A percentile compares a stretch with the other conserved stretches of the same genome.
These are phyloP conservation scores for Cyclotella choctawhatcheeana DNA, from an alignment of 108 stramenopile genomes.

Conservation along the genomic window DNA sequence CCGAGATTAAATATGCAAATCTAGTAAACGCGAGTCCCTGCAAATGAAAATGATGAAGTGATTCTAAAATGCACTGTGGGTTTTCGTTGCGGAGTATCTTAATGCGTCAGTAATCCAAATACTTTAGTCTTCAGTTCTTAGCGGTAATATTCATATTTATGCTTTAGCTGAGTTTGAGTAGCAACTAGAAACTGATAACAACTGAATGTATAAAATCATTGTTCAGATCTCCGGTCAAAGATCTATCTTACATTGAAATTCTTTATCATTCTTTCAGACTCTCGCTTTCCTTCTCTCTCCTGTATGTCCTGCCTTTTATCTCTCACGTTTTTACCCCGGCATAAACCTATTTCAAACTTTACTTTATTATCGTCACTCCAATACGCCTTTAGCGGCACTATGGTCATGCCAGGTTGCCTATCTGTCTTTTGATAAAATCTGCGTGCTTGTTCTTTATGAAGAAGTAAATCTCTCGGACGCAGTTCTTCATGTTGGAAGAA, in stretches of 20 bases:
- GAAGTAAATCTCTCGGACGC: conserved; percentile 59
- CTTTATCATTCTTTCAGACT: conserved; percentile 77
- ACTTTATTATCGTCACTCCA: conserved; percentile 85
- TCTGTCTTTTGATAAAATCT: conserved; percentile 43
- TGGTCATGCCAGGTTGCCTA: conserved; percentile 48
- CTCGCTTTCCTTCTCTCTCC: conserved; percentile 75
- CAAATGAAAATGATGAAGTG: too few species aligned
- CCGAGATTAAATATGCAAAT: too few species aligned
- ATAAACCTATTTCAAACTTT: conserved; percentile 84
- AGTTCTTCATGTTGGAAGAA: conserved; percentile 87
- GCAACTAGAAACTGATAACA: too few species aligned
- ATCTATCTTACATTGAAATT: conserved; percentile 58
- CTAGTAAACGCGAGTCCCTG: too few species aligned
- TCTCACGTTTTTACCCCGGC: conserved; percentile 81
- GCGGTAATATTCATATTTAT: too few species aligned
- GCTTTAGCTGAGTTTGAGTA: too few species aligned
- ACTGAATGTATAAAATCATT: too few species aligned
- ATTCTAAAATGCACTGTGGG: too few species aligned
- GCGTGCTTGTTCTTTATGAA: conserved; percentile 67
- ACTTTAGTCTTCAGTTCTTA: too few species aligned
- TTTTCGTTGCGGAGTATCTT: too few species aligned
- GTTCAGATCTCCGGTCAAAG: too few species aligned
- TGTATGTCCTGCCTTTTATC: conserved; percentile 87
- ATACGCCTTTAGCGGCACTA: conserved; percentile 76
- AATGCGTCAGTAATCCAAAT: too few species aligned